Evolutionary conservation across 73 alveolate genomes (phyloP).

Genomic region (Symbiodinium natans): DNA sequence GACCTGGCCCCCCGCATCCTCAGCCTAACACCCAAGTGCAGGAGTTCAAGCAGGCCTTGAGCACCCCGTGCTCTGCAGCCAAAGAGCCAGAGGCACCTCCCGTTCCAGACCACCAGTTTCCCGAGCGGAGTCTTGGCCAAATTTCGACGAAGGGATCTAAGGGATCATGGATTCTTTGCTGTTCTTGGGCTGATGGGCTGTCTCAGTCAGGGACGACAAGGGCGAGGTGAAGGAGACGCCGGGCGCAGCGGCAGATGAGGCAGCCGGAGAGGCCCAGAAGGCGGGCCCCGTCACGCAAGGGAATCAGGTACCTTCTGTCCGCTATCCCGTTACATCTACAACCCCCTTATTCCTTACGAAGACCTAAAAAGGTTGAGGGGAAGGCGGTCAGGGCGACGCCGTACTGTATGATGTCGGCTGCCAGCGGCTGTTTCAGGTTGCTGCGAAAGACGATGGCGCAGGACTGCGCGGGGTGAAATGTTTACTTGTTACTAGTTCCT

Average conservation of each 20-base stretch:
- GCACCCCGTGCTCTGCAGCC: conserved; percentile 49
- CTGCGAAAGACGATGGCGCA: neutral
- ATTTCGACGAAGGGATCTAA: no score
- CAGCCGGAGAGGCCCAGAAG: conserved; percentile 55
- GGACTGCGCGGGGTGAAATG: neutral
- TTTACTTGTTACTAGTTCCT: no score
- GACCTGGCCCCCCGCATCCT: no score
- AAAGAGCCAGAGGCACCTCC: conserved; percentile 23
- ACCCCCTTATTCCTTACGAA: neutral
- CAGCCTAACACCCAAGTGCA: neutral
- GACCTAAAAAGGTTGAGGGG: no score
- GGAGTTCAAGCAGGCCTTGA: conserved; percentile 80
- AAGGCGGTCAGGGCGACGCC: no score
- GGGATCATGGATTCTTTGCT: no score
- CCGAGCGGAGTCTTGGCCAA: neutral
- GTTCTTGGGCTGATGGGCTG: no score
- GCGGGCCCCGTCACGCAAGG: neutral
- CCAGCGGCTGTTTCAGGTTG: neutral
- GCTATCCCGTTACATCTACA: no score
- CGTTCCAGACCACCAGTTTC: conserved; percentile 53
- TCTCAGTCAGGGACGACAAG: neutral
- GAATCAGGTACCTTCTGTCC: neutral
- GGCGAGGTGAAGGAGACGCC: conserved; percentile 36
- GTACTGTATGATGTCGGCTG: no score
- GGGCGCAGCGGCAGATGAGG: conserved; percentile 37